phyloP scores from a whole-genome alignment of 2,329 filamentous ascomycete species.

The Claviceps citrina region DNA sequence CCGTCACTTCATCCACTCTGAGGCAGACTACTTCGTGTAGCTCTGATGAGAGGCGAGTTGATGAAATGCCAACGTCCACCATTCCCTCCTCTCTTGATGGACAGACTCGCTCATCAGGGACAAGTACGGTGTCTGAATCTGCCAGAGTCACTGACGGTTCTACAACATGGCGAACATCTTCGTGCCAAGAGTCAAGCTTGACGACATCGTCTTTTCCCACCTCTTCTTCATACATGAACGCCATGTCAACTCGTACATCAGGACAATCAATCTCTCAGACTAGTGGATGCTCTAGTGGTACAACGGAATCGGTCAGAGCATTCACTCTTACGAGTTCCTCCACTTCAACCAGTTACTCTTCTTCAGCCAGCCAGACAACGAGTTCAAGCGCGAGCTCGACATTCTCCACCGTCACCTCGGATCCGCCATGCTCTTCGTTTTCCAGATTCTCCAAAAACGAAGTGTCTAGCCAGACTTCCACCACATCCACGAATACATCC shows the following conservation, averaged over 20 bases:
- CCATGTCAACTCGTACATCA: background rate
- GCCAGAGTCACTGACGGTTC: background rate
- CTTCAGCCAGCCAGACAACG: background rate
- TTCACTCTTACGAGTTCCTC: background rate
- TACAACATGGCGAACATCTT: background rate
- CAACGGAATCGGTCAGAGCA: background rate
- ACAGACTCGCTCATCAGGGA: background rate
- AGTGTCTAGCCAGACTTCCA: background rate
- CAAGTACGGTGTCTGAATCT: background rate
- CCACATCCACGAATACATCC: background rate
- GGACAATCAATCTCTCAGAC: background rate
- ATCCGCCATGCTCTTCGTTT: constrained; percentile 1
- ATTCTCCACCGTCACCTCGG: background rate
- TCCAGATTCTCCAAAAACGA: background rate
- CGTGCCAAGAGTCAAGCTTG: background rate
- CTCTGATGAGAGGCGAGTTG: background rate
- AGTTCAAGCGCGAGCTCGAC: background rate
- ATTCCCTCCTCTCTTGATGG: background rate
- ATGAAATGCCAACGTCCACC: background rate
- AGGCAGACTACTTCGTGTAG: background rate
- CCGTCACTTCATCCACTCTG: background rate
- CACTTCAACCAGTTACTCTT: background rate
- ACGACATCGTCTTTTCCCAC: background rate
- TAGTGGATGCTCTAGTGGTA: background rate
- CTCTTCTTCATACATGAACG: background rate